Conservation (phyloP, 441 rosid genomes). For the Pelargonium cotyledonis region DNA sequence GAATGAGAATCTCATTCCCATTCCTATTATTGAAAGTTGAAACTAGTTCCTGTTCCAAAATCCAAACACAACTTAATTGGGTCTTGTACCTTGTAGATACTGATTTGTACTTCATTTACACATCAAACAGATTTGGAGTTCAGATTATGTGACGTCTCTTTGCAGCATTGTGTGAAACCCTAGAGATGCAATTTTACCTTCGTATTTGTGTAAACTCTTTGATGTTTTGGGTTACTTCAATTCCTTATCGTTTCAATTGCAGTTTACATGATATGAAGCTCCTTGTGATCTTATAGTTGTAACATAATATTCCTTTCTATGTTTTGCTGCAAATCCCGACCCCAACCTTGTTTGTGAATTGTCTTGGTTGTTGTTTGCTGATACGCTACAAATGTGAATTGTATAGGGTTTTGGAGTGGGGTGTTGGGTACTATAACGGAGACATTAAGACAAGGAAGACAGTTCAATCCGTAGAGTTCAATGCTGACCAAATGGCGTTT, state of each 20-base stretch:
- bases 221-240: neutral
- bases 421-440: slow-evolving; percentile 91
- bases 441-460: slow-evolving; percentile 94
- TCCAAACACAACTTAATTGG: no score
- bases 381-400: slow-evolving; percentile 6
- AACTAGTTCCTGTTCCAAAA: no score
- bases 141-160: neutral
- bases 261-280: slow-evolving; percentile 2
- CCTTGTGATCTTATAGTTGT: neutral
- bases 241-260: neutral
- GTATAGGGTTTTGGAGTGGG: slow-evolving; percentile 75
- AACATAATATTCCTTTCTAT: neutral
- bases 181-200: neutral
- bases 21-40: no score
- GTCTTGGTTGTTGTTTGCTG: neutral
- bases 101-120: neutral
- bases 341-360: no score
- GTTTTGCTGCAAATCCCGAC: neutral
- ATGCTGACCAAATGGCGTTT: slow-evolving; percentile 55
- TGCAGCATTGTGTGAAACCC: neutral
- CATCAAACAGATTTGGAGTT: neutral
- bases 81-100: neutral
- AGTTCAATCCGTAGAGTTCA: slow-evolving; percentile 66
- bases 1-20: no score
- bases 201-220: neutral